These are phyloP conservation scores for Fusarium haematococcum DNA, from an alignment of 2,329 filamentous ascomycete genomes.

Conservation along the genomic window DNA sequence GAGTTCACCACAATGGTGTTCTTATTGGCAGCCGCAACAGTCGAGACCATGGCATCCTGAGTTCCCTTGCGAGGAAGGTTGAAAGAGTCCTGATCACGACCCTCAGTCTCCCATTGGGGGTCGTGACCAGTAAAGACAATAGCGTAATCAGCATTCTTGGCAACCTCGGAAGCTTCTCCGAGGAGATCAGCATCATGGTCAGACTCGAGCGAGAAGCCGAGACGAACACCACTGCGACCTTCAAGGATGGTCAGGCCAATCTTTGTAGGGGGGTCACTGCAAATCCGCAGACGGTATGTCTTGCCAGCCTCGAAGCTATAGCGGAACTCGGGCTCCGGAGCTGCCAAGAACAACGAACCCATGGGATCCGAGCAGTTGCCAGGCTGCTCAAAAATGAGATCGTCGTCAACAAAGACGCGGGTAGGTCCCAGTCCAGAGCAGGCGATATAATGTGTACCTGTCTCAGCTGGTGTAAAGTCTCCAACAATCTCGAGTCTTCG, in stretches of 20 bases:
- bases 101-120: slow-evolving; percentile 59
- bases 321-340: slow-evolving; percentile 42
- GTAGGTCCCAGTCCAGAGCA: slow-evolving; percentile 46
- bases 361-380: slow-evolving; percentile 45
- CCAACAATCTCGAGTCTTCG: slow-evolving; percentile 43
- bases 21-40: slow-evolving; percentile 66
- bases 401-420: slow-evolving; percentile 41
- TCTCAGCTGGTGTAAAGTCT: slow-evolving; percentile 44
- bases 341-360: slow-evolving; percentile 45
- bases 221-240: slow-evolving; percentile 44
- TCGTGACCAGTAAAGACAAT: slow-evolving; percentile 69
- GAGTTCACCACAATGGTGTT: slow-evolving; percentile 73
- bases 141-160: slow-evolving; percentile 69
- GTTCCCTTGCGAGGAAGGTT: slow-evolving; percentile 67
- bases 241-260: slow-evolving; percentile 46
- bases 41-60: slow-evolving; percentile 67
- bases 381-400: slow-evolving; percentile 45
- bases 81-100: slow-evolving; percentile 77
- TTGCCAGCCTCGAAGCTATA: slow-evolving; percentile 39
- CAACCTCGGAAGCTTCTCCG: slow-evolving; percentile 65
- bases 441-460: slow-evolving; percentile 45
- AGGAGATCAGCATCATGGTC: slow-evolving; percentile 49
- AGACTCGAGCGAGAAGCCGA: slow-evolving; percentile 46
- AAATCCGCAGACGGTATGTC: slow-evolving; percentile 44
- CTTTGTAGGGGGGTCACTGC: slow-evolving; percentile 44